Evolutionary conservation across 768 basidiomycete genomes (phyloP).

Genomic region (Xerocomus spinulosus): DNA sequence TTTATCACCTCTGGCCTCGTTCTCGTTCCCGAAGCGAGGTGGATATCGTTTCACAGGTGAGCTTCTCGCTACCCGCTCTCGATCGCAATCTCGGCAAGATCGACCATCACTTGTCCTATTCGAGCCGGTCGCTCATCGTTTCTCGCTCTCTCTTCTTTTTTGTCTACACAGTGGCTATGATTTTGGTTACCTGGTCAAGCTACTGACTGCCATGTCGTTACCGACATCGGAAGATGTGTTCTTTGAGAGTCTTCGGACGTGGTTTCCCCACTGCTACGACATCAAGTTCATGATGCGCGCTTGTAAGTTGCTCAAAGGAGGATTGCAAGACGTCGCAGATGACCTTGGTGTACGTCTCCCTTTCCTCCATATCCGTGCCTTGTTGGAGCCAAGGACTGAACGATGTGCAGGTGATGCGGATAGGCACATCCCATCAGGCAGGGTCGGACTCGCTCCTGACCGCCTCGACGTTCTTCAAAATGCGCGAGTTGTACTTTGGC

Average conservation of each 20-base stretch:
- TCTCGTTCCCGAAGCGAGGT: slow-evolving; percentile 79
- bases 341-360: slow-evolving; percentile 76
- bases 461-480: slow-evolving; percentile 92
- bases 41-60: slow-evolving; percentile 98
- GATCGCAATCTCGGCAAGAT: not conserved
- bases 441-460: slow-evolving; percentile 97
- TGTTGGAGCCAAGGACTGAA: not conserved
- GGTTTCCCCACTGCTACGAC: slow-evolving; percentile 97
- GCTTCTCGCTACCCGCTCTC: slow-evolving; percentile 25
- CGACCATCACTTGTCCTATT: not conserved
- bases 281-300: slow-evolving; percentile 95
- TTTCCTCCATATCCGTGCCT: not conserved
- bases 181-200: slow-evolving; percentile 96
- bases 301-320: slow-evolving; percentile 77
- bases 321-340: slow-evolving; percentile 93
- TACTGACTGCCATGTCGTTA: slow-evolving; percentile 79
- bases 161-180: slow-evolving; percentile 89
- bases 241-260: slow-evolving; percentile 78
- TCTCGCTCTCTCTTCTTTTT: not conserved
- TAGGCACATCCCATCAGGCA: slow-evolving; percentile 90
- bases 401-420: slow-evolving; percentile 68
- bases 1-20: slow-evolving; percentile 97
- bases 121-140: not conserved
- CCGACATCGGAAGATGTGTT: slow-evolving; percentile 88
- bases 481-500: slow-evolving; percentile 88